Evolutionary conservation across 495 filamentous ascomycete genomes (phyloP), one percentile per base, ranked within the genome.

Genomic region (Neurospora sp.): DNA sequence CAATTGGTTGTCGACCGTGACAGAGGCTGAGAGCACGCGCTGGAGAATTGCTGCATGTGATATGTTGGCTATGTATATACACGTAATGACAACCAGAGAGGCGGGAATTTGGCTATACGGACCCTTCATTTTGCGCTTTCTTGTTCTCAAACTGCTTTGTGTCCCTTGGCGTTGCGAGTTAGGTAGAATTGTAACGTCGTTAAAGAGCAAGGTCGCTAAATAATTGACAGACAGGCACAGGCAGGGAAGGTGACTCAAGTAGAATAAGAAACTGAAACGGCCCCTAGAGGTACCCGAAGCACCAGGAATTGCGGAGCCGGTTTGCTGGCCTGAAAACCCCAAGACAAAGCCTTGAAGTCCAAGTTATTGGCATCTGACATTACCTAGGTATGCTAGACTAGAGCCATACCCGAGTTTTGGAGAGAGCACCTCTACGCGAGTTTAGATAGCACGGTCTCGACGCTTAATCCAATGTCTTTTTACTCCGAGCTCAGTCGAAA

Each of bases 21-120:
- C 96, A n/a, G 96, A 97, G 71, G 96, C 96, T 22, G 96, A 98
- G 70, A 95, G 91, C 72, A 98, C 96, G 72, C 96, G 87, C 82
- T 99, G 96, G 39, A 99, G 87, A 73, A 99, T 93, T 68, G 94
- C 96, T 99, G 78, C 53, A 71, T 71, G 46, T 48, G 27, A 27
- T 42, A 20, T 35, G 66, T 75, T 42, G 44, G 39, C 42, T 20
- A 73, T 39, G 27, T 66, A 18, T 39, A 20, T 39, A 20, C 39
- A 46, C 20, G 27, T 68, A 74, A 70, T 31, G 73, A 75, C 69
- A 74, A 73, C 41, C 27, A 14, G 40, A 73, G 7, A 40, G 22
- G 20, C 20, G 11, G 20, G 48, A 20, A n/a, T 16, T 9, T 71
- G 7, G 9, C 53, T 40, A 68, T 35, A 66, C n/a, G 37, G 42